Evolutionary conservation across 164 flowering plant genomes (phyloP).

Genomic region (Annona squamosa): DNA sequence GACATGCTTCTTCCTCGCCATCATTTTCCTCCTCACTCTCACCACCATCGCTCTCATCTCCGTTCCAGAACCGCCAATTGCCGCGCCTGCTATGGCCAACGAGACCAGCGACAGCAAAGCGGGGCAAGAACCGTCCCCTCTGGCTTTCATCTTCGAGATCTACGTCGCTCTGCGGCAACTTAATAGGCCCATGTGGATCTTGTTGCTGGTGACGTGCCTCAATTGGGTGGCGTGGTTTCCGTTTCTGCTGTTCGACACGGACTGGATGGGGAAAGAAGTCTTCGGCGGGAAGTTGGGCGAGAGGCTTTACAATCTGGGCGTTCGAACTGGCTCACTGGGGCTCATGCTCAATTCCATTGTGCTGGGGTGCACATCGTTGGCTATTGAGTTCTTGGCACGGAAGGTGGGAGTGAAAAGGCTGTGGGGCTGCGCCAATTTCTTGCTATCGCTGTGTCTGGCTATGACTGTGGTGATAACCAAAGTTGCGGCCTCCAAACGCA

Average conservation of each 20-base stretch:
- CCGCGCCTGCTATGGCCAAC: background rate
- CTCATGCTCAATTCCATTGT: constrained; percentile 64
- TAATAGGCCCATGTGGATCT: constrained; percentile 49
- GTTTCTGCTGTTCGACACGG: constrained; percentile 50
- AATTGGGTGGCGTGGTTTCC: constrained; percentile 94
- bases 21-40: constrained; percentile 32
- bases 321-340: constrained; percentile 59
- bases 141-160: constrained; percentile 39
- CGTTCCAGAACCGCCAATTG: background rate
- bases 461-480: constrained; percentile 6
- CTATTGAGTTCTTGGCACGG: constrained; percentile 24
- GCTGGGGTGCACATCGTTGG: constrained; percentile 41
- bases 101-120: background rate
- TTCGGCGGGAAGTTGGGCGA: constrained; percentile 47
- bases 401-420: constrained; percentile 7
- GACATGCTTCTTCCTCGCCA: constrained; percentile 55
- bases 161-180: constrained; percentile 34
- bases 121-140: background rate
- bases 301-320: constrained; percentile 41
- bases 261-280: constrained; percentile 86
- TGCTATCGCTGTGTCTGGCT: constrained; percentile 4
- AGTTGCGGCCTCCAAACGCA: background rate
- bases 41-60: constrained; percentile 36
- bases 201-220: constrained; percentile 56
- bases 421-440: constrained; percentile 8